Percentiles rank a stretch among this genome's conserved stretches.
These are phyloP conservation scores for Monilinia fructigena DNA, from an alignment of 2,329 filamentous ascomycete genomes.

Conservation along the genomic window DNA sequence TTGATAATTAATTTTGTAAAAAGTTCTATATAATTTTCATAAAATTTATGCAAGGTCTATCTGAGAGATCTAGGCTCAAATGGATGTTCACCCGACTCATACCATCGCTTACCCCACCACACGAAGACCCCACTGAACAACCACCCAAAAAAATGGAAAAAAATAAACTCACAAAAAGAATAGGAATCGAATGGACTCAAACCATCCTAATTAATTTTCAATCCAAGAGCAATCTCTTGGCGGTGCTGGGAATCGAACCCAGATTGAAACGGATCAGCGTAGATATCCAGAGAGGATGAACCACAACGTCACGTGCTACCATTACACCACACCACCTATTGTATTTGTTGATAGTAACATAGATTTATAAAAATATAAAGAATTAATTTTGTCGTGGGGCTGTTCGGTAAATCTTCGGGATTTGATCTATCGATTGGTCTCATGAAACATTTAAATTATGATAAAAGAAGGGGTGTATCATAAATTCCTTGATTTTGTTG, in stretches of 20 bases:
- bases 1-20: no score
- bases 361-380: rapidly evolving
- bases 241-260: slow-evolving; percentile 42
- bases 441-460: no score
- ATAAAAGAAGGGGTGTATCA: no score
- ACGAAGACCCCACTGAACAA: not conserved
- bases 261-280: slow-evolving; percentile 39
- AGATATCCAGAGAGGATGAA: slow-evolving; percentile 26
- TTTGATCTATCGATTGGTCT: no score
- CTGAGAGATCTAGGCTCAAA: no score
- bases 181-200: slow-evolving; percentile 10
- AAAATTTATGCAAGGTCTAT: no score
- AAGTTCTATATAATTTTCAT: no score
- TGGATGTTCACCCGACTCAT: no score
- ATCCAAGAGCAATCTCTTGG: slow-evolving; percentile 32
- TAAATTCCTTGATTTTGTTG: no score
- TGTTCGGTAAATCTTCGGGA: not conserved
- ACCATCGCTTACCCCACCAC: not conserved
- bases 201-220: slow-evolving; percentile 34
- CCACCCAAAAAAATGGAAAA: not conserved
- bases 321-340: slow-evolving; percentile 33
- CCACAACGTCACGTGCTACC: slow-evolving; percentile 41
- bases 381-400: not conserved
- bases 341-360: not conserved
- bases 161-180: not conserved